phyloP scores from a whole-genome alignment of 1,284 basidiomycete species.

The Sphagnurus paluster region DNA sequence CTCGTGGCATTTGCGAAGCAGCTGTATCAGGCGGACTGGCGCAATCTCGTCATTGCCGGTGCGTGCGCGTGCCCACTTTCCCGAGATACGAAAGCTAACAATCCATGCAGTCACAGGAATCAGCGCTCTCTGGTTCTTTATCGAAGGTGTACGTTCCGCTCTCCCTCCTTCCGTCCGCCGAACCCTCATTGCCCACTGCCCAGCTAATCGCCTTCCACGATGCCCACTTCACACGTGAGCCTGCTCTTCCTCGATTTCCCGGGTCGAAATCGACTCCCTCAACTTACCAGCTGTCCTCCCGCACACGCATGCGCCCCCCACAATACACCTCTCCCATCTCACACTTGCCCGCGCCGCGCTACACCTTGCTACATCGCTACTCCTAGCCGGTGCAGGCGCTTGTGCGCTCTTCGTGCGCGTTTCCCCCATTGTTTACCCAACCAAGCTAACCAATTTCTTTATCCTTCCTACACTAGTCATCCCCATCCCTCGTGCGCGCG shows the following conservation, averaged over 20 bases:
- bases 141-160: slow-evolving; percentile 28
- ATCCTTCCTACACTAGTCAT: slow-evolving; percentile 48
- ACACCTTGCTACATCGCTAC: slow-evolving; percentile 36
- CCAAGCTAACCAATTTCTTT: neutral
- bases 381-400: slow-evolving; percentile 60
- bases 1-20: slow-evolving; percentile 27
- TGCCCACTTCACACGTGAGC: slow-evolving; percentile 26
- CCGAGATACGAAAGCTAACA: slow-evolving; percentile 1
- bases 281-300: neutral
- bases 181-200: neutral
- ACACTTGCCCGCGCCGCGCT: slow-evolving; percentile 39
- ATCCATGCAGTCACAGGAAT: slow-evolving; percentile 31
- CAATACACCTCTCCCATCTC: slow-evolving; percentile 28
- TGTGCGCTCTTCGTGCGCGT: slow-evolving; percentile 58
- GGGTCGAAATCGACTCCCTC: no score
- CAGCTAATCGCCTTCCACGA: slow-evolving; percentile 35
- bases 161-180: neutral
- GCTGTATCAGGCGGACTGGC: slow-evolving; percentile 38
- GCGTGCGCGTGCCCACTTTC: slow-evolving; percentile 9
- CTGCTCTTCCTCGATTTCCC: no score
- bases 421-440: slow-evolving; percentile 10
- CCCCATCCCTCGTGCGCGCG: slow-evolving; percentile 49
- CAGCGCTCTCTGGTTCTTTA: slow-evolving; percentile 36
- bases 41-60: slow-evolving; percentile 38
- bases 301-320: neutral